These are phyloP conservation scores for Paramecium octaurelia DNA, from an alignment of 73 alveolate species.

Conservation along the genomic window DNA sequence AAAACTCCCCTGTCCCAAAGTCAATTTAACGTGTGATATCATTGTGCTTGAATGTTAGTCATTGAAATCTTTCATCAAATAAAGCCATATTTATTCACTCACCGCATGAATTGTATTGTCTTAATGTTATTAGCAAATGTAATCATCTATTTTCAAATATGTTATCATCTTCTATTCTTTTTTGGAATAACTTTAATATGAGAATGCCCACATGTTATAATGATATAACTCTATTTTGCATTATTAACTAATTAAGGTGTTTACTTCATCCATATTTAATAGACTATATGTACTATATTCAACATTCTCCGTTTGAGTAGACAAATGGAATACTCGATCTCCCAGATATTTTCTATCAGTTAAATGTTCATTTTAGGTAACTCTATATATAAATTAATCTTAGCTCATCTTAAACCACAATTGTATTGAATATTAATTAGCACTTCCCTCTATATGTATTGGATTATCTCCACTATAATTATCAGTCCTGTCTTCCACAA, in stretches of 20 bases:
- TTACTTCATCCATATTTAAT: neutral
- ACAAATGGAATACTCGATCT: neutral
- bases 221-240: neutral
- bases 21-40: neutral
- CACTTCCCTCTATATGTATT: neutral
- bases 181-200: neutral
- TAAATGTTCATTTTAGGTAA: neutral
- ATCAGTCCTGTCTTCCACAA: neutral
- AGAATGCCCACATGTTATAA: neutral
- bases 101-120: neutral
- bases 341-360: neutral
- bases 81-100: neutral
- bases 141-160: neutral
- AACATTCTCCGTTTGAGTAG: neutral
- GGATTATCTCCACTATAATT: neutral
- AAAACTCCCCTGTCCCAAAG: constrained; percentile 17
- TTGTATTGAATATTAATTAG: neutral
- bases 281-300: neutral
- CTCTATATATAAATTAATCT: neutral
- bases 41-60: neutral
- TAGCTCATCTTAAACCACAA: neutral
- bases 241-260: neutral
- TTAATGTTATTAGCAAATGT: neutral
- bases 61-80: neutral
- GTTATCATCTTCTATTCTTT: neutral